Evolutionary conservation across 2,329 filamentous ascomycete species (phyloP).

Genomic region (Ceratocystis cubensis): DNA sequence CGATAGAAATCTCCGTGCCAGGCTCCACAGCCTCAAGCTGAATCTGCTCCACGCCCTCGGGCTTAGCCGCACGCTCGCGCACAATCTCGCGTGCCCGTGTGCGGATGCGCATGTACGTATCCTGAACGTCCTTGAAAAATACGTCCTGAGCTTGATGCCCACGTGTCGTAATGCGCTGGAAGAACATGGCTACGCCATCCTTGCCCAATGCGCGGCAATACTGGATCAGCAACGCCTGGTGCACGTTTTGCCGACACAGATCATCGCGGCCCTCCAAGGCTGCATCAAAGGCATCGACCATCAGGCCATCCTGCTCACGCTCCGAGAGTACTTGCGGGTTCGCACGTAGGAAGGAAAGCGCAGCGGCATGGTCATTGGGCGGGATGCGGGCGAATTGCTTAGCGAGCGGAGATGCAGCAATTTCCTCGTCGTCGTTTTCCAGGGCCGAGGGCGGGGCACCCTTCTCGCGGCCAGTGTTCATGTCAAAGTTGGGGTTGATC

Average conservation of each 20-base stretch:
- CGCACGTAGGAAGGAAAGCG: conserved; percentile 62
- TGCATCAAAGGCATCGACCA: conserved; percentile 84
- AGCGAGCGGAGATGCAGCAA: conserved; percentile 65
- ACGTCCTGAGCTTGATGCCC: conserved; percentile 83
- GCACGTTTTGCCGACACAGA: conserved; percentile 74
- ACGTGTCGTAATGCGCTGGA: conserved; percentile 83
- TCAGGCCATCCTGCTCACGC: conserved; percentile 76
- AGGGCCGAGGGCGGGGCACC: conserved; percentile 17
- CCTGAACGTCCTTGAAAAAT: conserved; percentile 85
- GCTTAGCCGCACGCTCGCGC: conserved; percentile 39
- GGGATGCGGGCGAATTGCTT: conserved; percentile 72
- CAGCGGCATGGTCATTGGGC: conserved; percentile 57
- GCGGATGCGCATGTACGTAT: conserved; percentile 73
- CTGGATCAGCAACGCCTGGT: conserved; percentile 83
- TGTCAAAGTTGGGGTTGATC: conserved; percentile 46
- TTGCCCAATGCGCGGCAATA: conserved; percentile 84
- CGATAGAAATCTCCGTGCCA: conserved; percentile 80
- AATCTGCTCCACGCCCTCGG: conserved; percentile 75
- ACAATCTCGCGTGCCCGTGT: conserved; percentile 61
- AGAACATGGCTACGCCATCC: conserved; percentile 84
- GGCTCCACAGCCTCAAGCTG: conserved; percentile 94
- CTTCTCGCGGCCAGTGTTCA: conserved; percentile 22
- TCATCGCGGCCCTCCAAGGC: conserved; percentile 65
- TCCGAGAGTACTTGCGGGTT: conserved; percentile 71
- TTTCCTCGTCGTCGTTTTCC: conserved; percentile 55